Evolutionary conservation across 2,329 filamentous ascomycete species (phyloP), one percentile per base, ranked within the genome.

Genomic region (Colletotrichum paranaense): DNA sequence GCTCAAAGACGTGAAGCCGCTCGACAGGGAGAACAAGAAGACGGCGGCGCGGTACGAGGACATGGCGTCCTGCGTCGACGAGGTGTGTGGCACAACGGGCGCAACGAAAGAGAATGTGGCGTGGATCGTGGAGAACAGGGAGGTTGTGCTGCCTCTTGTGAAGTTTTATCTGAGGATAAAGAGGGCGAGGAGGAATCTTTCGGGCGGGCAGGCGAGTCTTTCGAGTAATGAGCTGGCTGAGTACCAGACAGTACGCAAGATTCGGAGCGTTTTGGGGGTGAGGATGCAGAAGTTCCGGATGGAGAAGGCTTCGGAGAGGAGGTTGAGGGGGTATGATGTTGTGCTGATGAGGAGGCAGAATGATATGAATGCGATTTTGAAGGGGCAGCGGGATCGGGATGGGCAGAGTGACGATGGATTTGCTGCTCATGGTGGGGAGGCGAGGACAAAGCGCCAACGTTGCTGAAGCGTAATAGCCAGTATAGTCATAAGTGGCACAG

Each of bases 31-130:
- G 8, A 57, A 35, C 35, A 59, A 1, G 11, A 67, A 59, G 53
- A 67, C 53, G 64, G 35, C 53, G 12, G 52, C 26, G 38, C 64
- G 62, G 38, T 67, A 60, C 55, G 56, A 38, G 42, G 56, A 60
- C 30, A 67, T 62, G 65, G 55, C 65, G 26, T 62, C 55, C 35
- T 52, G 56, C 38, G 30, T 67, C 56, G 55, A 67, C 65, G 42
- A 62, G 28, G 38, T 67, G 12, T 55, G 60, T 3, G 42, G 56
- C 4, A 67, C 65, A 12, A 26, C 5, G 42, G 65, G 56, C 42
- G 65, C 65, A 6, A 62, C 56, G 22, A 60, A 53, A 24, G 65
- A 67, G 8, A 62, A 67, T 38, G 65, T 62, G 2, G 46, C 38
- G 16, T 62, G 65, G 65, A 62, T 67, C 65, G 56, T 62, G 42